Evolutionary conservation across 1,139 yeast genomes (phyloP).

Genomic region (Yamadazyma blattariae): DNA sequence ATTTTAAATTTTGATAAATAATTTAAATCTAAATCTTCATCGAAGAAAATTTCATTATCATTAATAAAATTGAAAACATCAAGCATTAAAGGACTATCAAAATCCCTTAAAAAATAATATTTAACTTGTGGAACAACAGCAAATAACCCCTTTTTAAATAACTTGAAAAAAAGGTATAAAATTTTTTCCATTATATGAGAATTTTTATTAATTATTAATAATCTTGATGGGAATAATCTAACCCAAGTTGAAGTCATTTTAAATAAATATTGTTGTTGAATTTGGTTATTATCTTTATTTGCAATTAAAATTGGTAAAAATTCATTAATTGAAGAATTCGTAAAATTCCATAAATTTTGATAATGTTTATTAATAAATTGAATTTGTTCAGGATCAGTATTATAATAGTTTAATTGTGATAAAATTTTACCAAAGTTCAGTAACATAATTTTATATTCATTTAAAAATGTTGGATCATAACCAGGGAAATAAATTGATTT

Average conservation of each 20-base stretch:
- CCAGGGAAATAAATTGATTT: slow-evolving; percentile 39
- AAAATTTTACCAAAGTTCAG: slow-evolving; percentile 19
- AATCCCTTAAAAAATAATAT: slow-evolving; percentile 40
- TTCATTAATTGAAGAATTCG: slow-evolving; percentile 22
- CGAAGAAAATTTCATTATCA: slow-evolving; percentile 26
- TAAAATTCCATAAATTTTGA: slow-evolving; percentile 24
- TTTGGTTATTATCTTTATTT: slow-evolving; percentile 23
- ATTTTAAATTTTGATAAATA: slow-evolving; percentile 10
- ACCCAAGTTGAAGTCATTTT: slow-evolving; percentile 41
- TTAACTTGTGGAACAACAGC: slow-evolving; percentile 43
- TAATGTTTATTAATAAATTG: slow-evolving; percentile 15
- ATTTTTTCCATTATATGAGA: slow-evolving; percentile 33
- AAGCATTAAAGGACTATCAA: slow-evolving; percentile 42
- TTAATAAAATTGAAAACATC: slow-evolving; percentile 30
- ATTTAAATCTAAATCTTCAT: slow-evolving; percentile 14
- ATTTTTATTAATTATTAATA: slow-evolving; percentile 20
- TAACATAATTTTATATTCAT: slow-evolving; percentile 26
- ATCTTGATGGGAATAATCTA: slow-evolving; percentile 30
- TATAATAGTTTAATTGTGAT: not conserved
- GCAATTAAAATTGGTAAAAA: slow-evolving; percentile 28
- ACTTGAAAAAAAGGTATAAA: slow-evolving; percentile 33
- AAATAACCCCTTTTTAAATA: slow-evolving; percentile 33
- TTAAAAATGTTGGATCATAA: slow-evolving; percentile 31
- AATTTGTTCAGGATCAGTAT: slow-evolving; percentile 1
- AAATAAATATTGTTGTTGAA: slow-evolving; percentile 36